Conservation (phyloP, 176 grass and related monocot species). For the Stipa capillata region DNA sequence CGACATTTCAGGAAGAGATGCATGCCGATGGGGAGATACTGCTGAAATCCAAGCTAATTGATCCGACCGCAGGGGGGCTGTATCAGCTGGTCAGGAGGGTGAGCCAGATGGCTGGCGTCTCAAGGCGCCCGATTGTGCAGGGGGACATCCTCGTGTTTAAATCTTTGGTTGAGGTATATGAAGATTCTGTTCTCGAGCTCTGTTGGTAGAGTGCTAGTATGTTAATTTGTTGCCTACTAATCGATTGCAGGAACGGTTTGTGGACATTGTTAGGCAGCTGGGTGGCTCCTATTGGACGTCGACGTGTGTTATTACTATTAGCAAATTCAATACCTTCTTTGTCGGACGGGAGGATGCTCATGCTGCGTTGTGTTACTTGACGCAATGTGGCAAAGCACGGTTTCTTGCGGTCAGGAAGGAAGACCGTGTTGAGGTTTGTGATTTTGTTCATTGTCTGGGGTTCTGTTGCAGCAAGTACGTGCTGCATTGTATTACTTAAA, state of each 20-base stretch:
- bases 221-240: background rate
- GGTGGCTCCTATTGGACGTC: conserved; percentile 50
- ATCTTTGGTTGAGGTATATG: conserved; percentile 45
- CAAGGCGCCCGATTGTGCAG: conserved; percentile 16
- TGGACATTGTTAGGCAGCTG: conserved; percentile 29
- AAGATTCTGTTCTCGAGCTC: background rate
- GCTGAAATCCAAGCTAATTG: conserved; percentile 53
- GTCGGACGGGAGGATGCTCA: conserved; percentile 26
- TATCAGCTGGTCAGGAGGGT: conserved; percentile 46
- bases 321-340: conserved; percentile 50
- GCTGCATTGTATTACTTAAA: background rate
- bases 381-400: conserved; percentile 31
- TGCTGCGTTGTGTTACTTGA: conserved; percentile 30
- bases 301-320: conserved; percentile 46
- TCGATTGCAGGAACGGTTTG: conserved; percentile 38
- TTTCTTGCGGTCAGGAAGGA: conserved; percentile 49
- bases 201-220: background rate
- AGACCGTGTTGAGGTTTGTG: conserved; percentile 38
- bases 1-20: conserved; percentile 57
- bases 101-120: conserved; percentile 31
- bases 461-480: background rate
- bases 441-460: background rate
- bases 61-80: conserved; percentile 34
- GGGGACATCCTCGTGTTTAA: conserved; percentile 52
- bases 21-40: conserved; percentile 48